Base-by-base conservation (phyloP, 192 early-diverging fungal species). In the Pilobolus umbonatus region DNA sequence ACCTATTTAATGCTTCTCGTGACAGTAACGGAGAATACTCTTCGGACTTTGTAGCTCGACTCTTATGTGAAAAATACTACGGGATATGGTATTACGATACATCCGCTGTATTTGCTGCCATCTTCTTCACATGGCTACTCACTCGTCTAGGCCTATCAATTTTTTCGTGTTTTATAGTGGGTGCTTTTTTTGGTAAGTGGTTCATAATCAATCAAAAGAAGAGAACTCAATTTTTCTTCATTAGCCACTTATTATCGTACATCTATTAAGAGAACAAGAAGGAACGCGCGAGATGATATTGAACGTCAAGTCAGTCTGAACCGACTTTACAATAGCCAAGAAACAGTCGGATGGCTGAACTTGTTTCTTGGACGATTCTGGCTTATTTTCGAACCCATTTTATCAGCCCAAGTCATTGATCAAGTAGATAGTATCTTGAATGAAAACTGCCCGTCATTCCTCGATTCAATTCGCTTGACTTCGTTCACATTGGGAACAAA, bases 321-420 rank as follows among this genome's bases (percentile, higher is more conserved):
- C 61, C 51, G 64, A 51, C 38, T 83, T 2, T 74, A 76, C 40
- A 67, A 64, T 26, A 69, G 77, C 39, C 57, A 59, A 11, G 88
- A 90, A 61, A 67, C 85, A 46, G 88, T 85, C 14, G 92, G 91
- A 30, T 96, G 94, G 94, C 71, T 96, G 38, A 96, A 96, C 10
- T 12, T 19, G 69, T 92, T 93, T 73, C 69, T 91, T 53, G 74
- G 75, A 28, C 79, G 84, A 40, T 95, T 93, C 71, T 96, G 94
- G 94, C 71, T 88, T n/a, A 90, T 87, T 53, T 94, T 88, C 57
- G 94, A 96, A 74, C 92, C 92, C 25, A 78, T 80, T 19, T 80
- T 96, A 43, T 85, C 87, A 47, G 78, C 84, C 31, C 78, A 82
- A 36, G 76, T 95, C 29, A 81, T 88, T 35, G 76, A 82, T 19